A percentile compares a stretch with the other conserved stretches of the same genome.
Evolutionary conservation across 305 asterid genomes (phyloP).

Genomic region (Salvia sclarea): DNA sequence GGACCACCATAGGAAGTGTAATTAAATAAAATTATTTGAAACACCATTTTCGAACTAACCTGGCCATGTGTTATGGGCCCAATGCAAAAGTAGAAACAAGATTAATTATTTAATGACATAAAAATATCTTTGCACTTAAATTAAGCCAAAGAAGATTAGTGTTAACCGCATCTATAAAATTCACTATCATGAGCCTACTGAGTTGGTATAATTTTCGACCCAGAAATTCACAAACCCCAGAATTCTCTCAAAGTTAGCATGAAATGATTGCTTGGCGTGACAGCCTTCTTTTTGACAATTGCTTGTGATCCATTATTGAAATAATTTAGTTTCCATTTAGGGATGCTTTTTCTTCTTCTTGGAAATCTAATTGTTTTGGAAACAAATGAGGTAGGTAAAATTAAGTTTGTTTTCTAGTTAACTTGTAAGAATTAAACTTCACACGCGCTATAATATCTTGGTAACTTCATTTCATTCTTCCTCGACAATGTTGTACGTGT

Average conservation of each 20-base stretch:
- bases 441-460: neutral
- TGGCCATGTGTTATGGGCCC: slow-evolving; percentile 35
- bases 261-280: slow-evolving; percentile 45
- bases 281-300: slow-evolving; percentile 28
- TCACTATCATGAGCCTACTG: neutral
- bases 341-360: neutral
- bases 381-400: neutral
- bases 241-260: slow-evolving; percentile 33
- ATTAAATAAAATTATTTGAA: slow-evolving; percentile 9
- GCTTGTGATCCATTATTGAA: slow-evolving; percentile 23
- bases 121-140: neutral
- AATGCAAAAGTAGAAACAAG: neutral
- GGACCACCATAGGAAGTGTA: slow-evolving; percentile 25
- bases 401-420: no score
- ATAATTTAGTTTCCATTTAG: neutral
- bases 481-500: no score
- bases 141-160: neutral
- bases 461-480: neutral
- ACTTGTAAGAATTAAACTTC: no score
- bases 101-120: neutral
- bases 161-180: neutral
- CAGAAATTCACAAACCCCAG: slow-evolving; percentile 20
- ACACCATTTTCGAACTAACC: slow-evolving; percentile 23
- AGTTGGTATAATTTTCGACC: neutral
- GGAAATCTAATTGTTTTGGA: neutral